Evolutionary conservation across 2,329 filamentous ascomycete genomes (phyloP), one percentile per base, ranked within the genome.

Genomic region (Fusarium aywerte): DNA sequence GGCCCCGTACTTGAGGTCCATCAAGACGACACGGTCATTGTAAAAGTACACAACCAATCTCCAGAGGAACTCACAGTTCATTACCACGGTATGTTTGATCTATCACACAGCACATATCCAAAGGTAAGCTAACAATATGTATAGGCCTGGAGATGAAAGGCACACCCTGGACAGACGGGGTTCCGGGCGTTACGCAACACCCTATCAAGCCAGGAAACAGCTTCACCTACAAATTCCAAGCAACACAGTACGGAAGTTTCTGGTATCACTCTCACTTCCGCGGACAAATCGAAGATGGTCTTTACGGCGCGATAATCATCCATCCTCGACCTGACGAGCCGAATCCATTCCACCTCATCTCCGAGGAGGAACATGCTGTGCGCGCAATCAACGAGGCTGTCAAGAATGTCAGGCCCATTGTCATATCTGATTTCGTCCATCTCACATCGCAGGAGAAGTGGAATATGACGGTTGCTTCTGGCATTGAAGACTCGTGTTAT

Each of bases 111-210:
- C 1, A 0, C 25, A 2, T 9, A 15, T 1, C 4, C 3, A 25
- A 16, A 27, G 10, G n/a, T n/a, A 21, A 11, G 10, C 62, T 68
- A 40, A 69, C 16, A 42, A 11, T 3, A n/a, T 27, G 27, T 27
- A 27, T 18, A 81, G 81, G 81, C 10, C 76, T 87, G 31, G 82
- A 83, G 32, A 84, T 86, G 78, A 65, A 75, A 2, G 76, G 77
- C 20, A 88, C 85, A 0, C 84, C 85, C 0, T 89, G 86, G 86
- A 83, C 85, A 1, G 87, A 90, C 59, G 87, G 87, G 29, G 83
- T 86, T 0, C 84, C 86, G 1, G 87, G 87, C 3, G 73, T 89
- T 3, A 81, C 83, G 1, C 87, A 89, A 68, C 77, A 77, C 5
- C 76, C 82, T 5, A 87, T 89, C 54, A 69, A 76, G 13, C 80